phyloP scores from a whole-genome alignment of 2,329 filamentous ascomycete genomes.

The Gnomoniopsis smithogilvyi region DNA sequence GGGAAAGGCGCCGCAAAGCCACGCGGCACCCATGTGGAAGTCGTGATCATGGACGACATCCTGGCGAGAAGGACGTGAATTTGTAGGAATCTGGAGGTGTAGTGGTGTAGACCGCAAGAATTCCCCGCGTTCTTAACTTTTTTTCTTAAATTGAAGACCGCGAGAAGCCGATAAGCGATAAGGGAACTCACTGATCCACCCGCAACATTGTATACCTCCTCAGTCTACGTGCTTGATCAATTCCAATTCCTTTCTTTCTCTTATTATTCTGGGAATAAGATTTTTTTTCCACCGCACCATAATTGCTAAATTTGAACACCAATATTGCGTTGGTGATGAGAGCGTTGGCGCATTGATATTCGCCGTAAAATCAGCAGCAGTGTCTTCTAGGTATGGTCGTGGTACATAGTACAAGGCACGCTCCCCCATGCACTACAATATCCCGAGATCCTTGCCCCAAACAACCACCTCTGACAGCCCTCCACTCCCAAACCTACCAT shows the following conservation, averaged over 20 bases:
- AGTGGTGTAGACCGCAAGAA: neutral
- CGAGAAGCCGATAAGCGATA: neutral
- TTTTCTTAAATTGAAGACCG: neutral
- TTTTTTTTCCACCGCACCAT: too few relatives aligned
- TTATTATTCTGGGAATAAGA: too few relatives aligned
- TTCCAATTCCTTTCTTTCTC: too few relatives aligned
- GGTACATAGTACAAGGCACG: too few relatives aligned
- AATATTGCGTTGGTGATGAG: too few relatives aligned
- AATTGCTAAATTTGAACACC: too few relatives aligned
- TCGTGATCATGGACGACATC: slow-evolving; percentile 71
- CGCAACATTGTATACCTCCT: too few relatives aligned
- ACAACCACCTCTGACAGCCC: neutral
- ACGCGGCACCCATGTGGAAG: slow-evolving; percentile 72
- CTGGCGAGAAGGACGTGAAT: slow-evolving; percentile 20
- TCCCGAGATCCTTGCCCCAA: neutral
- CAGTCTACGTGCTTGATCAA: too few relatives aligned
- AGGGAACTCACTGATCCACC: neutral
- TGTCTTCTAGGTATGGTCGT: too few relatives aligned
- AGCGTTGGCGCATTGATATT: too few relatives aligned
- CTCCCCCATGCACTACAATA: neutral
- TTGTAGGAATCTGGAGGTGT: neutral
- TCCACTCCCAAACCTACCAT: slow-evolving; percentile 18
- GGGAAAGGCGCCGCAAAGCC: slow-evolving; percentile 75
- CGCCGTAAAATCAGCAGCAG: too few relatives aligned
- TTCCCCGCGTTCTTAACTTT: neutral